Evolutionary conservation across 371 early-diverging fungal species (phyloP).

Genomic region (Antonospora locustae): DNA sequence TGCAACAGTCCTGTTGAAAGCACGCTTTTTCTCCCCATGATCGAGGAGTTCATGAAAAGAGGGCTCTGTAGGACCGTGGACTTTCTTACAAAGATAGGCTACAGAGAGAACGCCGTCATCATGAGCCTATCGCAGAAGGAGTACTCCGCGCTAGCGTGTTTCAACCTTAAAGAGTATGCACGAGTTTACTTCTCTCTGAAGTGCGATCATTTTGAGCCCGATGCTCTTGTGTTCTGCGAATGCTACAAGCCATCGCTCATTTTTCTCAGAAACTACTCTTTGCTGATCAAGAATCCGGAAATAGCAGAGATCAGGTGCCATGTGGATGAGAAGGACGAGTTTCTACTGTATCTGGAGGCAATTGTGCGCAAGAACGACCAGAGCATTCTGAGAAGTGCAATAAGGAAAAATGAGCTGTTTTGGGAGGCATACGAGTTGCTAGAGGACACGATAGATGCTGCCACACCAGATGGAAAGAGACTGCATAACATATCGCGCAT

Average conservation of each 20-base stretch:
- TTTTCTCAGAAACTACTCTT: constrained; percentile 43
- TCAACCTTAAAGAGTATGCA: constrained; percentile 40
- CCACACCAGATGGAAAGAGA: constrained; percentile 2
- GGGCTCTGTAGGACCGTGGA: constrained; percentile 40
- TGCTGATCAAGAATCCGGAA: constrained; percentile 3
- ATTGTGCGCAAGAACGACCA: constrained; percentile 16
- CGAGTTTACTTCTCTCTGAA: constrained; percentile 17
- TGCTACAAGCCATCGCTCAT: constrained; percentile 26
- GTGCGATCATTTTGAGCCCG: constrained; percentile 9
- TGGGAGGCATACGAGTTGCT: constrained; percentile 48
- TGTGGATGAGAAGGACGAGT: constrained; percentile 8
- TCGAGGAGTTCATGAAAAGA: constrained; percentile 24
- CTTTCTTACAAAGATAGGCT: constrained; percentile 40
- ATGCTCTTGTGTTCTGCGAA: constrained; percentile 30
- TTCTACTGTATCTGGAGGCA: constrained; percentile 32
- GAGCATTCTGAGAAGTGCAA: constrained; percentile 18
- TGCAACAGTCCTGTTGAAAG: too few relatives aligned
- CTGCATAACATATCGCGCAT: constrained; percentile 3
- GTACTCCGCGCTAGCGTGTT: constrained; percentile 20
- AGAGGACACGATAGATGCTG: constrained; percentile 15
- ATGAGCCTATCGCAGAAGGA: not conserved
- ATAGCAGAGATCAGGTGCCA: constrained; percentile 7
- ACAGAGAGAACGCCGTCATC: not conserved
- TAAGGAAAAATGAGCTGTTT: constrained; percentile 32
- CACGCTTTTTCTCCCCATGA: too few relatives aligned